These are phyloP conservation scores for Scheffersomyces coipomensis DNA, from an alignment of 805 yeast genomes.

Conservation along the genomic window DNA sequence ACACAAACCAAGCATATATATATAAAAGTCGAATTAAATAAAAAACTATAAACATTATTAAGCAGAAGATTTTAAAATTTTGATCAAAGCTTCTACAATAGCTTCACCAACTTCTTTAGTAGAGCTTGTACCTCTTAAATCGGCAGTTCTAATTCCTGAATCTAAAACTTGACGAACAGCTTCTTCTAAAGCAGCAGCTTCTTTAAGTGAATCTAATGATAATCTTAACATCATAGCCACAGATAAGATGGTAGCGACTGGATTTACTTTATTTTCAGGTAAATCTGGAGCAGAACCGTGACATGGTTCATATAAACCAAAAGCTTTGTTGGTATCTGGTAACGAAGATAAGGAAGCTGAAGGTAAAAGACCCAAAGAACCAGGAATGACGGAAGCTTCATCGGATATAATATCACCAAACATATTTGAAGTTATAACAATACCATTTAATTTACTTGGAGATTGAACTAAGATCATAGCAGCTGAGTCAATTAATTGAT, in stretches of 20 bases:
- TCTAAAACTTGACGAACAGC: constrained; percentile 87
- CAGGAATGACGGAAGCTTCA: constrained; percentile 97
- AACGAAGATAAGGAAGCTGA: constrained; percentile 96
- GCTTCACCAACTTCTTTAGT: constrained; percentile 96
- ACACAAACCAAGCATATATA: no score
- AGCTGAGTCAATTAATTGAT: constrained; percentile 97
- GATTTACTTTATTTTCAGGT: constrained; percentile 84
- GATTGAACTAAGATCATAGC: constrained; percentile 95
- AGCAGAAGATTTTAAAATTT: constrained; percentile 37
- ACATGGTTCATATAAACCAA: constrained; percentile 97
- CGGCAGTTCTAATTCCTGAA: constrained; percentile 85
- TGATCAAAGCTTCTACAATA: constrained; percentile 68
- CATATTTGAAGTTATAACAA: constrained; percentile 91
- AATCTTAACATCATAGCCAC: constrained; percentile 97
- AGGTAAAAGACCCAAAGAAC: constrained; percentile 93
- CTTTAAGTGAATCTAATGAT: constrained; percentile 77
- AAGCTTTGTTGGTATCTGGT: constrained; percentile 91
- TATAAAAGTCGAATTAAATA: no score
- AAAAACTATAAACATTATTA: not conserved
- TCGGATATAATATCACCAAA: constrained; percentile 98
- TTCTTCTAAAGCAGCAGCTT: constrained; percentile 83
- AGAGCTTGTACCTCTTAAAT: constrained; percentile 77
- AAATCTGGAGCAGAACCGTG: constrained; percentile 99
- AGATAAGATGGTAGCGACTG: constrained; percentile 91
- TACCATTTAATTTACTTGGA: constrained; percentile 90